Conservation (phyloP, 2,329 filamentous ascomycete species). For the Ilyonectria sp. region DNA sequence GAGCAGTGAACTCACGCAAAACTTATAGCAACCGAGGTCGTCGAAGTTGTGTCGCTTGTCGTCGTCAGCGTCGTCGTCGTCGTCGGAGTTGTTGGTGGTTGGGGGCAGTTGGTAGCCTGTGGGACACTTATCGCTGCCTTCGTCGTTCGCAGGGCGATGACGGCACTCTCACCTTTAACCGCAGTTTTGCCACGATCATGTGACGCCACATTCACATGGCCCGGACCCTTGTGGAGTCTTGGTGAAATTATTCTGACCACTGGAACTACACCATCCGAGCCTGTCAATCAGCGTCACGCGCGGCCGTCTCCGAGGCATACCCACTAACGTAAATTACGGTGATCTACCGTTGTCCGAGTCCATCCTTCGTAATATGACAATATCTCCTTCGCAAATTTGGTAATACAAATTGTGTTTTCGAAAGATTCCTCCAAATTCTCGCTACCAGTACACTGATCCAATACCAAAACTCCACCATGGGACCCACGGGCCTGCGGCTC, state of each 20-base stretch:
- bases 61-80: constrained; percentile 42
- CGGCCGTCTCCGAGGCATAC: not conserved
- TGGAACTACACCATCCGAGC: not conserved
- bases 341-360: not conserved
- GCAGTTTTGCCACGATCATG: constrained; percentile 51
- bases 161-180: constrained; percentile 50
- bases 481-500: not conserved
- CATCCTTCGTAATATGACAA: not conserved
- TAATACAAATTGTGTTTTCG: not conserved
- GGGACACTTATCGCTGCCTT: constrained; percentile 50
- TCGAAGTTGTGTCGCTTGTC: constrained; percentile 20
- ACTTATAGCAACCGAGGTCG: constrained; percentile 2
- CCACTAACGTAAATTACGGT: not conserved
- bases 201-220: constrained; percentile 50
- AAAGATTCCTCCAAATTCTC: not conserved
- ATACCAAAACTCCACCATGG: not conserved
- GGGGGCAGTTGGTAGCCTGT: constrained; percentile 40
- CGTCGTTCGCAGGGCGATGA: constrained; percentile 50
- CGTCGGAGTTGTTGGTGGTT: constrained; percentile 35
- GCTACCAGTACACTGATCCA: not conserved
- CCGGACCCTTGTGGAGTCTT: constrained; percentile 16
- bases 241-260: not conserved
- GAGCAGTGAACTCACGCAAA: constrained; percentile 21
- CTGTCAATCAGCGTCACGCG: constrained; percentile 16
- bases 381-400: not conserved